These are phyloP conservation scores for Bonia amplexicaulis DNA, from an alignment of 176 grass and related monocot species.

Conservation along the genomic window DNA sequence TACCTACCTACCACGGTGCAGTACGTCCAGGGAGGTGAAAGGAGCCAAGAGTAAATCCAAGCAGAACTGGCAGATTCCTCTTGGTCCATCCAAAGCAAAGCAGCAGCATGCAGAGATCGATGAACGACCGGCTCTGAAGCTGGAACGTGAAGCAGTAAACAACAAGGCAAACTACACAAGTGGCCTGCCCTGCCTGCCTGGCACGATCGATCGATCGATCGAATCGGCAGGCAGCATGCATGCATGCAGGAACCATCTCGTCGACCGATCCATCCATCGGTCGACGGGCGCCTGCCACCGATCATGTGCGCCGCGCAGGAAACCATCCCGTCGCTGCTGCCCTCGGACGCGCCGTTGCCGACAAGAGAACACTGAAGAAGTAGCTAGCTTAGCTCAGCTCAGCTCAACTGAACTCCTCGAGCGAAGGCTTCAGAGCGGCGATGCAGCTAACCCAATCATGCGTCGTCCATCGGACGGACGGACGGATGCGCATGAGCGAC, in stretches of 20 bases:
- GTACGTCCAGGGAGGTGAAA: constrained; percentile 6
- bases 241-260: constrained; percentile 26
- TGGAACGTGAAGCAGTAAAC: constrained; percentile 38
- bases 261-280: not conserved
- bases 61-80: constrained; percentile 38
- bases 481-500: not conserved
- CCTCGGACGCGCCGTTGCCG: not conserved
- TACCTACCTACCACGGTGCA: constrained; percentile 22
- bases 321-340: not conserved
- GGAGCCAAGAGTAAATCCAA: constrained; percentile 35
- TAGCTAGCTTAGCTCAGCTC: not conserved
- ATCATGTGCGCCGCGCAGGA: constrained; percentile 42
- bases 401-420: not conserved
- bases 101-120: not conserved
- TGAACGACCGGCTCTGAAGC: constrained; percentile 22
- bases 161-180: constrained; percentile 25
- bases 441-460: not conserved
- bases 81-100: not conserved
- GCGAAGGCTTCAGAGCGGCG: not conserved
- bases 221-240: constrained; percentile 6
- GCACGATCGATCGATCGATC: not conserved
- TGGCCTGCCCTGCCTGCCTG: constrained; percentile 8
- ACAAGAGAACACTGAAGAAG: not conserved
- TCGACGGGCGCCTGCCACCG: constrained; percentile 25
- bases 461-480: not conserved